phyloP scores from a whole-genome alignment of 1,139 yeast species.

The Blastobotrys aristatus region DNA sequence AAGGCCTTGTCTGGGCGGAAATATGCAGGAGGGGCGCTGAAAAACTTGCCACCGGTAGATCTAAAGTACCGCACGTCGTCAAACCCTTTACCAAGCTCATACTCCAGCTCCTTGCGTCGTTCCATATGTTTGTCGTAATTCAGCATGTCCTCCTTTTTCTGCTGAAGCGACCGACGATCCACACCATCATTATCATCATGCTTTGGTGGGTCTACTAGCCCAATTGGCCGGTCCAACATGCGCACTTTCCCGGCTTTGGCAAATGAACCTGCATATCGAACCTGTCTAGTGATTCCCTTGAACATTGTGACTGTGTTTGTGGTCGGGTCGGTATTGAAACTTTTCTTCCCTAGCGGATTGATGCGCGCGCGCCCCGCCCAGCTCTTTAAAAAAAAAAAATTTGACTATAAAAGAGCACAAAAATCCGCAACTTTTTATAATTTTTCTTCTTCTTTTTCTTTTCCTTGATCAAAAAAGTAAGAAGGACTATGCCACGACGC shows the following conservation, averaged over 20 bases:
- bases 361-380: too few relatives aligned
- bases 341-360: too few relatives aligned
- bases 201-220: constrained; percentile 39
- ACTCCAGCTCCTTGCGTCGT: constrained; percentile 41
- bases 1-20: constrained; percentile 71
- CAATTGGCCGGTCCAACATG: constrained; percentile 39
- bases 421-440: constrained; percentile 1
- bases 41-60: constrained; percentile 79
- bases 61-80: constrained; percentile 75
- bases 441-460: constrained; percentile 25
- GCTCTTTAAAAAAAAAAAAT: too few relatives aligned
- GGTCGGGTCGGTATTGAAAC: too few relatives aligned
- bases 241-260: constrained; percentile 2
- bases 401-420: too few relatives aligned
- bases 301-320: neutral
- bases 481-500: constrained; percentile 38
- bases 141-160: constrained; percentile 42
- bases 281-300: neutral
- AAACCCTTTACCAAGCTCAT: constrained; percentile 80
- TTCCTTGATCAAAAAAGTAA: constrained; percentile 36
- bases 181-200: constrained; percentile 35
- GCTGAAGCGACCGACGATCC: constrained; percentile 36
- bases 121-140: constrained; percentile 40
- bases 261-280: constrained; percentile 2
- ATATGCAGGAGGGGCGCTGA: constrained; percentile 70